Percentiles rank a stretch among this genome's conserved stretches.
Conservation (phyloP, 768 basidiomycete genomes). For the Gyrodon lividus region DNA sequence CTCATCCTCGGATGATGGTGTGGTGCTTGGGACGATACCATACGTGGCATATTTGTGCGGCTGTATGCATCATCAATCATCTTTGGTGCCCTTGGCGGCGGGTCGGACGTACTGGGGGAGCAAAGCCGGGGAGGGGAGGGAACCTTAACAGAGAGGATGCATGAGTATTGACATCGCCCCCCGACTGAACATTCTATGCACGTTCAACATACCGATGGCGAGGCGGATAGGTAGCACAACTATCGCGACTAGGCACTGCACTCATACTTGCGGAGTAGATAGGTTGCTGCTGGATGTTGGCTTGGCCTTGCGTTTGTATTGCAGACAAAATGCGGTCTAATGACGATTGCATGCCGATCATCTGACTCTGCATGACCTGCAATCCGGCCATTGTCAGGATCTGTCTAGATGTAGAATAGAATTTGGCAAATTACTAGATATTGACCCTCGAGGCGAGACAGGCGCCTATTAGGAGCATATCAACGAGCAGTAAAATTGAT, state of each 20-base stretch:
- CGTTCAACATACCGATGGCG: conserved; percentile 35
- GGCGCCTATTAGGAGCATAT: conserved; percentile 50
- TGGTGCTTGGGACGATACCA: conserved; percentile 81
- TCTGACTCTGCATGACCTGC: conserved; percentile 89
- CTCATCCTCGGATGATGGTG: conserved; percentile 87
- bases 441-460: conserved; percentile 83
- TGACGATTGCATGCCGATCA: conserved; percentile 92
- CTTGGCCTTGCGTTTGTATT: conserved; percentile 47
- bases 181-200: conserved; percentile 4
- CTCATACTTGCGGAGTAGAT: conserved; percentile 11
- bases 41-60: conserved; percentile 90
- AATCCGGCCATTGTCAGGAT: conserved; percentile 2
- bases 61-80: conserved; percentile 38
- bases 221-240: conserved; percentile 28
- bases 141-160: conserved; percentile 46
- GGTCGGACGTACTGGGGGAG: conserved; percentile 67
- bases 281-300: conserved; percentile 29
- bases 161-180: conserved; percentile 28
- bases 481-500: conserved; percentile 12
- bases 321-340: conserved; percentile 78
- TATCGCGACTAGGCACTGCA: conserved; percentile 26
- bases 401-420: not conserved
- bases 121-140: conserved; percentile 88
- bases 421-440: conserved; percentile 55
- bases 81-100: conserved; percentile 12